These are phyloP conservation scores for Schwanniomyces vanrijiae DNA, from an alignment of 805 yeast species.

Conservation along the genomic window DNA sequence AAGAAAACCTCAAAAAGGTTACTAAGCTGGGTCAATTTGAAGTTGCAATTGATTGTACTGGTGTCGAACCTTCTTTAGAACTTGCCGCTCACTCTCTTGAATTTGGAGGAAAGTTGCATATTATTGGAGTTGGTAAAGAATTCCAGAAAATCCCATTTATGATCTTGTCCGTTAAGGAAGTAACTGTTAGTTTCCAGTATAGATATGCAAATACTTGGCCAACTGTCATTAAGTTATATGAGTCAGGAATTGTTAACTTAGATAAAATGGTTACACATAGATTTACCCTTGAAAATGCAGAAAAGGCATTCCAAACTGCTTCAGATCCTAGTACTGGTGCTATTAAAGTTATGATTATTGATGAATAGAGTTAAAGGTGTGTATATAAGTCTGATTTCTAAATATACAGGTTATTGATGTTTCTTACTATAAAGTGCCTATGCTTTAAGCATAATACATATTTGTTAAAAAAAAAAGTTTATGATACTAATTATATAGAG, in stretches of 20 bases:
- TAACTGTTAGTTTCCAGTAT: slow-evolving; percentile 19
- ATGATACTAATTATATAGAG: too few relatives aligned
- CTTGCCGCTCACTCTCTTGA: slow-evolving; percentile 15
- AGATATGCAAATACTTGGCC: slow-evolving; percentile 17
- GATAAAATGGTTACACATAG: slow-evolving; percentile 8
- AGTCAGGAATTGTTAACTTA: slow-evolving; percentile 6
- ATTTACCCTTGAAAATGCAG: slow-evolving; percentile 7
- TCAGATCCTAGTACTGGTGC: slow-evolving; percentile 7
- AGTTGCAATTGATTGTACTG: slow-evolving; percentile 27
- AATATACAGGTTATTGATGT: background rate
- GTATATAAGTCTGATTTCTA: too few relatives aligned
- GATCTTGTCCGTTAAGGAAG: slow-evolving; percentile 11
- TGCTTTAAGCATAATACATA: too few relatives aligned
- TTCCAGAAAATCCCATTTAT: slow-evolving; percentile 20
- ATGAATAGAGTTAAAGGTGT: background rate
- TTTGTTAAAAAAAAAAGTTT: too few relatives aligned
- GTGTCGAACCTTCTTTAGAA: slow-evolving; percentile 19
- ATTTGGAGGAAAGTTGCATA: slow-evolving; percentile 15
- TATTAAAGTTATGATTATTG: slow-evolving; percentile 9
- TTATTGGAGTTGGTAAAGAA: slow-evolving; percentile 8
- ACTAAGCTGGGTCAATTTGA: slow-evolving; percentile 20
- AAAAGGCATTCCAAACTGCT: slow-evolving; percentile 7
- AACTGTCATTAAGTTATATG: slow-evolving; percentile 18
- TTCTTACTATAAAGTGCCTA: too few relatives aligned
- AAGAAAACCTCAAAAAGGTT: slow-evolving; percentile 40